Percentiles rank a stretch among this genome's conserved stretches.
These are phyloP conservation scores for Triticum turgidum DNA, from an alignment of 176 grass and related monocot species.

Conservation along the genomic window DNA sequence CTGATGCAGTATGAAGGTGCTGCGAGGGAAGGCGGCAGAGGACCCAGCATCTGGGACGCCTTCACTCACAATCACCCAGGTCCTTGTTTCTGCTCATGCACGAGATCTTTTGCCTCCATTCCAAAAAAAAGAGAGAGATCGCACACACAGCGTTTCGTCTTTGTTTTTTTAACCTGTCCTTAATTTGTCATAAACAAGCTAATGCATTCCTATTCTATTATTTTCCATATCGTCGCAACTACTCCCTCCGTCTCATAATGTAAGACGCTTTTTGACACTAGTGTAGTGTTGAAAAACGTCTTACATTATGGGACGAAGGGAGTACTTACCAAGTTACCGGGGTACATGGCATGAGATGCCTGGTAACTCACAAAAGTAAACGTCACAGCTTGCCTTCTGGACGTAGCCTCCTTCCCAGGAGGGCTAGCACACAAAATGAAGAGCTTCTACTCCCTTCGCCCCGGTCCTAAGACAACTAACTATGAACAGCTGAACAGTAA, in stretches of 20 bases:
- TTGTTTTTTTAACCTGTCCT: not conserved
- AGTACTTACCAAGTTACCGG: not conserved
- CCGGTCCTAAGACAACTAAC: not conserved
- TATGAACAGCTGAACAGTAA: not conserved
- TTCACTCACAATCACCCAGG: constrained; percentile 79
- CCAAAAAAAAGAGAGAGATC: too few relatives aligned
- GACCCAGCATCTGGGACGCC: constrained; percentile 81
- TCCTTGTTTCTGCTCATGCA: not conserved
- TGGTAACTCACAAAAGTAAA: too few relatives aligned
- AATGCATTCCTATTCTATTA: not conserved
- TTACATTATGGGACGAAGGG: too few relatives aligned
- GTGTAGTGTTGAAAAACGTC: too few relatives aligned
- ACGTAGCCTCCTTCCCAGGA: too few relatives aligned
- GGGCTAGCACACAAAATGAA: too few relatives aligned
- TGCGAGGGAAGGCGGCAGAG: constrained; percentile 49
- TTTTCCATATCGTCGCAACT: too few relatives aligned
- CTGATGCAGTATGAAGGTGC: constrained; percentile 80
- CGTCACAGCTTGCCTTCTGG: too few relatives aligned
- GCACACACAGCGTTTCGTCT: not conserved
- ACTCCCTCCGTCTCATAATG: too few relatives aligned
- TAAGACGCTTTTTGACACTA: too few relatives aligned
- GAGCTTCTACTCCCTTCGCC: not conserved
- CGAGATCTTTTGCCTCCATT: not conserved
- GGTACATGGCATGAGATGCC: not conserved
- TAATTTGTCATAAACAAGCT: not conserved